These are phyloP conservation scores for Corymbia calophylla DNA, from an alignment of 441 rosid species.

Conservation along the genomic window DNA sequence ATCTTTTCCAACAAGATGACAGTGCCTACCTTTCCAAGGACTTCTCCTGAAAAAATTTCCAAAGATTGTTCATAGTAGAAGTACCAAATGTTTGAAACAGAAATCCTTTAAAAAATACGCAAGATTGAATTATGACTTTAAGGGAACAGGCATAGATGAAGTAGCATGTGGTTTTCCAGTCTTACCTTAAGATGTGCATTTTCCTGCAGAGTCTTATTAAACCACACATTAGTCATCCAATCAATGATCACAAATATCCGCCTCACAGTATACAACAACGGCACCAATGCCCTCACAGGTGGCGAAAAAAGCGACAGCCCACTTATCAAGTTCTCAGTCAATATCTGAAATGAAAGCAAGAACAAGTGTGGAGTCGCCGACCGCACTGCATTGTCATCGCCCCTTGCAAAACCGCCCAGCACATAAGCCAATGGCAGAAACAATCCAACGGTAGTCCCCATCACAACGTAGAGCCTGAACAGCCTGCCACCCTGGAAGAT, in stretches of 20 bases:
- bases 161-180: not conserved
- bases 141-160: not conserved
- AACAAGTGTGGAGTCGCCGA: conserved; percentile 83
- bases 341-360: conserved; percentile 79
- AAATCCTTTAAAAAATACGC: not conserved
- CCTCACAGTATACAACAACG: conserved; percentile 64
- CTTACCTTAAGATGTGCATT: conserved; percentile 49
- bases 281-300: conserved; percentile 83
- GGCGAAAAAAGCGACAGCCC: conserved; percentile 67
- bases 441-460: conserved; percentile 73
- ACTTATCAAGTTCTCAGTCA: conserved; percentile 67
- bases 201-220: conserved; percentile 46
- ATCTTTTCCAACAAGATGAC: not conserved
- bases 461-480: conserved; percentile 51
- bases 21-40: not conserved
- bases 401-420: conserved; percentile 88
- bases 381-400: conserved; percentile 65
- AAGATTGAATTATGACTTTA: not conserved
- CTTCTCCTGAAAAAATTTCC: not conserved
- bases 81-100: not conserved
- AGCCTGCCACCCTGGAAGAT: conserved; percentile 48
- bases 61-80: not conserved
- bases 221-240: conserved; percentile 75
- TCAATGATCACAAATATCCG: conserved; percentile 62
- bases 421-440: conserved; percentile 81